A percentile compares a stretch with the other conserved stretches of the same genome.
phyloP scores from a whole-genome alignment of 1,139 yeast species.

The Blastobotrys proliferans region DNA sequence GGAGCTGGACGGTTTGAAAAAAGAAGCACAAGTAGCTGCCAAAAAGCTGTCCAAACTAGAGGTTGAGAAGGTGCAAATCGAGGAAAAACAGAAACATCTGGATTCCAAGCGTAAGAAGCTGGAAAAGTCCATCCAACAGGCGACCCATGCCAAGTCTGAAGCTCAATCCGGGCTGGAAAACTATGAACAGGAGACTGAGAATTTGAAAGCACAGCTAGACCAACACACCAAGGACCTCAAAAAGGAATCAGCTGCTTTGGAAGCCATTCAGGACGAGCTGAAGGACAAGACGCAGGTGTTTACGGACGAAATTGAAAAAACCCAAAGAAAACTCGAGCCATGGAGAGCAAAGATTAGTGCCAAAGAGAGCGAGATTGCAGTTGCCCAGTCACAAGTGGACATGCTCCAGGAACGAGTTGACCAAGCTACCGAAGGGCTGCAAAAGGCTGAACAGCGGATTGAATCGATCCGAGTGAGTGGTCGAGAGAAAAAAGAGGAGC shows the following conservation, averaged over 20 bases:
- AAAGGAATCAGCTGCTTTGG: slow-evolving; percentile 53
- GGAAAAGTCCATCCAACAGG: slow-evolving; percentile 43
- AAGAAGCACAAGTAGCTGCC: slow-evolving; percentile 24
- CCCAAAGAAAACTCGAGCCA: slow-evolving; percentile 73
- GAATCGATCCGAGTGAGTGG: slow-evolving; percentile 51
- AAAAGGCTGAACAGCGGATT: slow-evolving; percentile 46
- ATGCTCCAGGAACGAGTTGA: slow-evolving; percentile 50
- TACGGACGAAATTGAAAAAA: slow-evolving; percentile 56
- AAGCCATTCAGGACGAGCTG: slow-evolving; percentile 59
- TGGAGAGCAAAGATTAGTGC: slow-evolving; percentile 70
- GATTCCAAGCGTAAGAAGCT: slow-evolving; percentile 58
- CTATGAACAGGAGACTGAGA: slow-evolving; percentile 42
- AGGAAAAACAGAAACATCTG: slow-evolving; percentile 67
- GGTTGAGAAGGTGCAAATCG: slow-evolving; percentile 57
- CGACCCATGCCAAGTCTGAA: slow-evolving; percentile 39
- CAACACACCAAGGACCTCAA: slow-evolving; percentile 46
- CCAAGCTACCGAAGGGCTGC: slow-evolving; percentile 44
- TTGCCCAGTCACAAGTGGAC: slow-evolving; percentile 62
- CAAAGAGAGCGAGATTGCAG: slow-evolving; percentile 61
- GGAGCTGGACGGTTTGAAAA: slow-evolving; percentile 26
- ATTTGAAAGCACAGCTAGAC: slow-evolving; percentile 37
- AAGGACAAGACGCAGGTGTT: slow-evolving; percentile 69
- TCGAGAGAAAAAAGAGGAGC: slow-evolving; percentile 46
- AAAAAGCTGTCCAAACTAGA: slow-evolving; percentile 32
- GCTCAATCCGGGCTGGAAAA: slow-evolving; percentile 47